Evolutionary conservation across 495 filamentous ascomycete species (phyloP), one percentile per base, ranked within the genome.

Genomic region (Hypoxylon fragiforme): DNA sequence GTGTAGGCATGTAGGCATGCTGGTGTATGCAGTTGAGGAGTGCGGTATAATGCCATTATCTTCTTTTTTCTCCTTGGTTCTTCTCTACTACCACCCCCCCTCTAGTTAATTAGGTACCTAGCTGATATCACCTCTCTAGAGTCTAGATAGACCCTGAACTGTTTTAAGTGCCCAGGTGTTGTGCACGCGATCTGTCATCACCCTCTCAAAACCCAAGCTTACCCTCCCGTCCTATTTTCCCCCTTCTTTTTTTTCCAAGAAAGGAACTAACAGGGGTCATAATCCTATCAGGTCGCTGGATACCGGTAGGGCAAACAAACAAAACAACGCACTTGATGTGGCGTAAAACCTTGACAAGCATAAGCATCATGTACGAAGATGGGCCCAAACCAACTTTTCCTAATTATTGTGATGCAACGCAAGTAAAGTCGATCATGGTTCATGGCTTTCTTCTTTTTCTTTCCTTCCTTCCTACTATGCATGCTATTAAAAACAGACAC

Each of bases 391-490:
- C 62, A 64, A 53, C 52, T 62, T 67, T 62, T 64, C 35, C 43
- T 59, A 65, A 58, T 65, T 51, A 54, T 61, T 63, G 54, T 63
- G 57, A 54, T 55, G 59, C 54, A 41, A 62, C 59, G 54, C 55
- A 63, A 50, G 62, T 41, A 53, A 63, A 64, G 65, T 46, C 47
- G 65, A 68, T 68, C 65, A 65, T 65, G 53, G 65, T 68, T 68
- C 65, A 63, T 68, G 65, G 65, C 65, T 63, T 34, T 68, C n/a
- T n/a, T n/a, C n/a, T n/a, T n/a, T n/a, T n/a, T n/a, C n/a, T n/a
- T n/a, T n/a, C n/a, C n/a, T n/a, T n/a, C n/a, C n/a, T n/a, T 65
- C 41, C 54, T 50, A 31, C 44, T 24, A 61, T 63, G 55, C 49
- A 60, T 44, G 57, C 62, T 54, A 63, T 63, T 44, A 45, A 61